Percentiles rank a stretch among this genome's conserved stretches.
phyloP scores from a whole-genome alignment of 2,329 filamentous ascomycete genomes.

The Penicillium hesseltinei region DNA sequence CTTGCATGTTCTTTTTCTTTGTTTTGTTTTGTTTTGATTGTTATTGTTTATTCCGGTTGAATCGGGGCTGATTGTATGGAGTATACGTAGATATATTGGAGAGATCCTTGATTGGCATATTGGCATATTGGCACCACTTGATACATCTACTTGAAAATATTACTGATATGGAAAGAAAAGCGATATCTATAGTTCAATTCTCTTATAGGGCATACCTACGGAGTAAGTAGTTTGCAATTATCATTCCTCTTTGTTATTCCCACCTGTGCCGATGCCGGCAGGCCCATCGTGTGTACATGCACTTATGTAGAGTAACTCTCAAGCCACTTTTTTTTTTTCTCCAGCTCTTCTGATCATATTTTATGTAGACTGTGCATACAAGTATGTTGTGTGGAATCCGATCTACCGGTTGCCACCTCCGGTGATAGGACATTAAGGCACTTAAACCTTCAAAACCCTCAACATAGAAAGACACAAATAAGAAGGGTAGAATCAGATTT shows the following conservation, averaged over 20 bases:
- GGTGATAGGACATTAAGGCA: background rate
- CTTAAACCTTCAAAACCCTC: background rate
- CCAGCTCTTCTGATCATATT: background rate
- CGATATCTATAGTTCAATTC: background rate
- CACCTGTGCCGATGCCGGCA: background rate
- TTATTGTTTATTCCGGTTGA: background rate
- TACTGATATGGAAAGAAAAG: background rate
- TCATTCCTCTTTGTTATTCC: background rate
- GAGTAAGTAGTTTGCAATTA: background rate
- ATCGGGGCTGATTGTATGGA: background rate
- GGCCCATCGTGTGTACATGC: background rate
- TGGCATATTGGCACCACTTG: too few relatives aligned
- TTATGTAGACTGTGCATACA: background rate
- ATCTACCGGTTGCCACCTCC: background rate
- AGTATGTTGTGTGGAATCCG: background rate
- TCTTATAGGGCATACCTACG: background rate
- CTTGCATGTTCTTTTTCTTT: conserved; percentile 5
- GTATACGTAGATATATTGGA: background rate
- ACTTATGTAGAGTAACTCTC: background rate
- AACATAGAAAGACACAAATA: background rate
- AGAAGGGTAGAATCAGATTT: background rate
- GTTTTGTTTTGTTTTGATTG: background rate
- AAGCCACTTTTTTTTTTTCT: background rate
- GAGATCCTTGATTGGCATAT: background rate
- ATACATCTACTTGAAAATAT: background rate